Percentiles rank a stretch among this genome's conserved stretches.
phyloP scores from a whole-genome alignment of 257 asterid species.

The Nicotiana noctiflora region DNA sequence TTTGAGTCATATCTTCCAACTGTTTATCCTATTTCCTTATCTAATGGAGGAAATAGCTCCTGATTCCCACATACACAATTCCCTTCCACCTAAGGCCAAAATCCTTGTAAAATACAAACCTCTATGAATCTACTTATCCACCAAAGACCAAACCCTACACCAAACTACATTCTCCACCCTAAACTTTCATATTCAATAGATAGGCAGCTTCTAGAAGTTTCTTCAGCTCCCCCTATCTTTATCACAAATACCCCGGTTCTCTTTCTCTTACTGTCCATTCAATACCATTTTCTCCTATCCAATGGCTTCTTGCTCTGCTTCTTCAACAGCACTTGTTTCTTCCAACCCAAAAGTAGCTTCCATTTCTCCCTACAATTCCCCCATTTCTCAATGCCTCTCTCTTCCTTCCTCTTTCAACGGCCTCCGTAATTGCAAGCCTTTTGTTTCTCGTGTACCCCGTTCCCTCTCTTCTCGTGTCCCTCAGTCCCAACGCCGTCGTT shows the following conservation, averaged over 20 bases:
- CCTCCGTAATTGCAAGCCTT: conserved; percentile 28
- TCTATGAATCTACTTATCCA: too few relatives aligned
- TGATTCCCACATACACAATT: too few relatives aligned
- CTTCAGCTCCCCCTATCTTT: too few relatives aligned
- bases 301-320: conserved; percentile 67
- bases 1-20: too few relatives aligned
- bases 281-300: neutral
- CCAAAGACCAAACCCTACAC: neutral
- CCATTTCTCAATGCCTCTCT: conserved; percentile 11
- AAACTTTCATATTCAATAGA: too few relatives aligned
- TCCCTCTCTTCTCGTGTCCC: conserved; percentile 32
- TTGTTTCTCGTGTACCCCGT: conserved; percentile 29
- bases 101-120: neutral
- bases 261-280: too few relatives aligned
- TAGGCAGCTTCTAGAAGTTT: too few relatives aligned
- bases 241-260: too few relatives aligned
- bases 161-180: too few relatives aligned
- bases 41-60: too few relatives aligned
- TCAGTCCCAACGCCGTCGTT: conserved; percentile 26
- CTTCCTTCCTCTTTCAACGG: conserved; percentile 46
- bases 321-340: conserved; percentile 50
- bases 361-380: conserved; percentile 23
- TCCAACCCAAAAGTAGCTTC: conserved; percentile 36
- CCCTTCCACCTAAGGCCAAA: neutral
- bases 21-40: too few relatives aligned